A percentile compares a stretch with the other conserved stretches of the same genome.
Evolutionary conservation across 257 asterid genomes (phyloP).

Genomic region (Ilex asprella): DNA sequence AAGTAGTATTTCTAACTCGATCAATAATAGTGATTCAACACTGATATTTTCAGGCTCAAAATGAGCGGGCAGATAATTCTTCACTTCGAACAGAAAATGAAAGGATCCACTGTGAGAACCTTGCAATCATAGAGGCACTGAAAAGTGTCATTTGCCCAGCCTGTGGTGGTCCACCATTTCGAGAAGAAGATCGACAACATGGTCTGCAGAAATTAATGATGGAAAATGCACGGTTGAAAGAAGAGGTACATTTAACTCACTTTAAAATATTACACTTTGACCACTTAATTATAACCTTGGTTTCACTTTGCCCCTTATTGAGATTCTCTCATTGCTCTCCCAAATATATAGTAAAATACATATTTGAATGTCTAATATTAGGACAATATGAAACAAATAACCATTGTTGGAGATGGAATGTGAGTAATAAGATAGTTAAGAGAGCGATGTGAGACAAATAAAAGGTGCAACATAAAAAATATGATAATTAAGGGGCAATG

Average conservation of each 20-base stretch:
- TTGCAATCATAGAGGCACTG: conserved; percentile 44
- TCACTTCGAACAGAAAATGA: conserved; percentile 47
- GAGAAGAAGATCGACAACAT: conserved; percentile 34
- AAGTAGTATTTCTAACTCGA: too few relatives aligned
- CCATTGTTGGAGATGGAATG: too few relatives aligned
- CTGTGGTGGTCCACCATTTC: conserved; percentile 30
- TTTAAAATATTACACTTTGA: neutral
- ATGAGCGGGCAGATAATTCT: conserved; percentile 44
- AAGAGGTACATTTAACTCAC: conserved; percentile 30
- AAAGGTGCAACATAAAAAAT: too few relatives aligned
- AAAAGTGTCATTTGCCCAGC: conserved; percentile 29
- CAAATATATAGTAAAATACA: too few relatives aligned
- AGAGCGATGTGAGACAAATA: too few relatives aligned
- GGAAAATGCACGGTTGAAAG: conserved; percentile 47
- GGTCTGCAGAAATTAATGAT: conserved; percentile 29
- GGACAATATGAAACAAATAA: too few relatives aligned
- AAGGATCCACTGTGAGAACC: conserved; percentile 42
- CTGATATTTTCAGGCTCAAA: conserved; percentile 30
- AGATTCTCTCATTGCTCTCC: too few relatives aligned
- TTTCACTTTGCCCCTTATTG: too few relatives aligned
- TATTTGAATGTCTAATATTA: too few relatives aligned
- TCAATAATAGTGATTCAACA: neutral
- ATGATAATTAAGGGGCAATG: too few relatives aligned
- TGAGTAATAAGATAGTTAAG: too few relatives aligned
- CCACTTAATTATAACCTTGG: too few relatives aligned